Conservation (phyloP, 805 yeast genomes). For the Cyberlindnera nakhonratchasimensis region DNA sequence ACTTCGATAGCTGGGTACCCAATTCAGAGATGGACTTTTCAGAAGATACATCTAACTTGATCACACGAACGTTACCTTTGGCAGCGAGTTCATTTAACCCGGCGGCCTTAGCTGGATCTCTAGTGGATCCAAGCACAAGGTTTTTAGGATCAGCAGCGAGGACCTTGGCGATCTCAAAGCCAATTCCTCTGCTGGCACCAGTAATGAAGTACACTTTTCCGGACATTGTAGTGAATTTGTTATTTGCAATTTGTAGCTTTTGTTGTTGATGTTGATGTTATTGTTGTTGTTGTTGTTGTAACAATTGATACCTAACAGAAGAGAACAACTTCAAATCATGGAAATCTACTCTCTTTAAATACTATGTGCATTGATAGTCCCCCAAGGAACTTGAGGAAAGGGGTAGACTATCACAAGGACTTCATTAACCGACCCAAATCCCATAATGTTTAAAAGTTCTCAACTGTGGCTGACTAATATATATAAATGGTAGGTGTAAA, state of each 20-base stretch:
- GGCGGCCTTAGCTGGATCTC: constrained; percentile 2
- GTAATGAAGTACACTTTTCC: constrained; percentile 8
- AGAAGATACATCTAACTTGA: constrained; percentile 13
- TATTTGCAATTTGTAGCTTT: constrained; percentile 2
- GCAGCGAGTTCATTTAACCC: constrained; percentile 5
- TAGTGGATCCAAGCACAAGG: constrained; percentile 5
- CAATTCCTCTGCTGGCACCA: constrained; percentile 16
- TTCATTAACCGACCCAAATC: too few species aligned
- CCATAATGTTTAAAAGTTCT: too few species aligned
- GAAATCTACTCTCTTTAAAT: too few species aligned
- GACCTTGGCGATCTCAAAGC: background rate
- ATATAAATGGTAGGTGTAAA: too few species aligned
- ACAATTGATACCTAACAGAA: too few species aligned
- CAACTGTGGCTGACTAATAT: too few species aligned
- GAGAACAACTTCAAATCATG: too few species aligned
- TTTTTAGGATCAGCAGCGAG: constrained; percentile 2
- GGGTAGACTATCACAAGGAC: too few species aligned
- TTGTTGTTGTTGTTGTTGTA: too few species aligned
- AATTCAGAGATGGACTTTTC: constrained; percentile 10
- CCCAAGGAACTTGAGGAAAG: too few species aligned
- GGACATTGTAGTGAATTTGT: background rate
- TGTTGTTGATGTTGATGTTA: constrained; percentile 33
- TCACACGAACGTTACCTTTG: constrained; percentile 8
- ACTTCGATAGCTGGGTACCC: constrained; percentile 7
- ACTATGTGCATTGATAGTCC: too few species aligned